A percentile compares a stretch with the other conserved stretches of the same genome.
These are phyloP conservation scores for Pyricularia pennisetigena DNA, from an alignment of 2,329 filamentous ascomycete species.

Conservation along the genomic window DNA sequence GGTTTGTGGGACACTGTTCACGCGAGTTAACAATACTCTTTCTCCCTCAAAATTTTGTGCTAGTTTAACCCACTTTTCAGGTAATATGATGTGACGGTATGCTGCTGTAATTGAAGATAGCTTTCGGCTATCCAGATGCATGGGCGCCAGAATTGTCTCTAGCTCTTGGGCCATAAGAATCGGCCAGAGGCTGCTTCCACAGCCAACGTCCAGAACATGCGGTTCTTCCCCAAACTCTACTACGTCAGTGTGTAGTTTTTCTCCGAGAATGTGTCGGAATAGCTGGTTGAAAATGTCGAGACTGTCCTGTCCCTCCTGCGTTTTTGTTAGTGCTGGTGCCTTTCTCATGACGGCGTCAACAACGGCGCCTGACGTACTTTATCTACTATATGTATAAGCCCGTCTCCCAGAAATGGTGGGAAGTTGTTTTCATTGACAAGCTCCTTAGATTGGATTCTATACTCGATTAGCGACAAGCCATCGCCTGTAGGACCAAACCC, in stretches of 20 bases:
- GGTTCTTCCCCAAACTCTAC: neutral
- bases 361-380: neutral
- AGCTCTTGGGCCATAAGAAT: neutral
- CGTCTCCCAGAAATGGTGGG: neutral
- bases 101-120: constrained; percentile 16
- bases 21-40: too few species aligned
- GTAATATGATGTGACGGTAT: constrained; percentile 53
- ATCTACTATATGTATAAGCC: neutral
- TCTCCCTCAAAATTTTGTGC: too few species aligned
- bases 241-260: neutral
- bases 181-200: constrained; percentile 1
- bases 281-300: neutral
- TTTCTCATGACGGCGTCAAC: too few species aligned
- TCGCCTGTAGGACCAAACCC: too few species aligned
- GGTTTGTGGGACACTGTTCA: constrained; percentile 57
- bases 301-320: neutral
- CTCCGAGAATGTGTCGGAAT: neutral
- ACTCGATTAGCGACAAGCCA: neutral
- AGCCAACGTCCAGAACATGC: constrained; percentile 4
- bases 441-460: neutral
- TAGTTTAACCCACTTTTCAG: constrained; percentile 31
- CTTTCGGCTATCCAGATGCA: neutral
- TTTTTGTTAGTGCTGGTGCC: neutral
- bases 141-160: neutral
- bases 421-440: neutral